A percentile compares a stretch with the other conserved stretches of the same genome.
Evolutionary conservation across 495 filamentous ascomycete genomes (phyloP).

Genomic region (Aspergillus panamensis): DNA sequence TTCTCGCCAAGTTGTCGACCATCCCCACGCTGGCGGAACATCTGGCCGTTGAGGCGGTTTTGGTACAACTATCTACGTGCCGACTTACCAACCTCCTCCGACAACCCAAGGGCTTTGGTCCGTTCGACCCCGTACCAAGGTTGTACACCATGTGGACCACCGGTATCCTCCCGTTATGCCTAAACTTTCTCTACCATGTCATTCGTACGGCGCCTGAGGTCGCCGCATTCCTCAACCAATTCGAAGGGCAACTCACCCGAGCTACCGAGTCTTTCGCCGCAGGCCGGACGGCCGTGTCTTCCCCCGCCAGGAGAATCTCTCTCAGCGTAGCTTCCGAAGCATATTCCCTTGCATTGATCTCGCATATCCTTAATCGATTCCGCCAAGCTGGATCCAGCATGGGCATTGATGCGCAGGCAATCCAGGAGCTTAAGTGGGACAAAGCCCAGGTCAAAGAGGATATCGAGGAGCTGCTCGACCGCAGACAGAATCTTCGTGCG

Average conservation of each 20-base stretch:
- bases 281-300: slow-evolving; percentile 33
- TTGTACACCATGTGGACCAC: slow-evolving; percentile 82
- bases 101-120: slow-evolving; percentile 63
- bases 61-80: slow-evolving; percentile 73
- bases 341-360: slow-evolving; percentile 71
- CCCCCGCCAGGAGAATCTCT: slow-evolving; percentile 52
- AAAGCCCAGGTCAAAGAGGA: slow-evolving; percentile 65
- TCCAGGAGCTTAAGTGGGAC: slow-evolving; percentile 71
- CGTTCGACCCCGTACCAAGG: slow-evolving; percentile 56
- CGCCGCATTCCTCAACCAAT: slow-evolving; percentile 79
- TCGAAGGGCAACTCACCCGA: slow-evolving; percentile 65
- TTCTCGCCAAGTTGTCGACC: slow-evolving; percentile 82
- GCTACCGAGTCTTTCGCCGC: slow-evolving; percentile 59
- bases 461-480: slow-evolving; percentile 68
- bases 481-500: slow-evolving; percentile 57
- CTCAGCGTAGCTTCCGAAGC: slow-evolving; percentile 69
- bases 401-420: slow-evolving; percentile 55
- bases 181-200: slow-evolving; percentile 83
- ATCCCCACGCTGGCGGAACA: slow-evolving; percentile 82
- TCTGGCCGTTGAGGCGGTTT: slow-evolving; percentile 77
- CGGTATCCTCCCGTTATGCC: slow-evolving; percentile 81
- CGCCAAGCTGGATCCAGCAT: slow-evolving; percentile 56
- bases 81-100: slow-evolving; percentile 68
- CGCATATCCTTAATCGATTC: slow-evolving; percentile 58
- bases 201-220: slow-evolving; percentile 79